Conservation (phyloP, 352 stramenopile genomes). For the Globisporangium megalacanthum region DNA sequence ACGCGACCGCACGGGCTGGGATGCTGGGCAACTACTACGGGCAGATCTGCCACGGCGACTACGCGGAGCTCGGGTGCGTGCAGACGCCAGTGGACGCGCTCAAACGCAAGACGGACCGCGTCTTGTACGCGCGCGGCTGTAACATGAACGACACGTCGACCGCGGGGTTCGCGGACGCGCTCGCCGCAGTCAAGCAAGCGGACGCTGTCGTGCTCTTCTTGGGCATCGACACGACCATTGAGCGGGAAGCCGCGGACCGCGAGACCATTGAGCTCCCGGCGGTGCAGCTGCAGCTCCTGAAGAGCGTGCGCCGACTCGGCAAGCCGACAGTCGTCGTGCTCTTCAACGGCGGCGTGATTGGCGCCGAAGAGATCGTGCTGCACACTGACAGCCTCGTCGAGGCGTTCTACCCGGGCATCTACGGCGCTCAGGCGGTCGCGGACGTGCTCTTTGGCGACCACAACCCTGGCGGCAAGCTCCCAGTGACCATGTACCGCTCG, state of each 20-base stretch:
- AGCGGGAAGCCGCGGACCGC: slow-evolving; percentile 69
- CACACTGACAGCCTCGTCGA: slow-evolving; percentile 64
- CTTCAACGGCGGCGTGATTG: slow-evolving; percentile 83
- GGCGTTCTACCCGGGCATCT: slow-evolving; percentile 82
- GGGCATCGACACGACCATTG: slow-evolving; percentile 78
- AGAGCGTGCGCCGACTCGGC: slow-evolving; percentile 44
- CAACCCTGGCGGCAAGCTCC: slow-evolving; percentile 77
- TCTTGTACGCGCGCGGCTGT: slow-evolving; percentile 34
- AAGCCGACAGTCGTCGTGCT: slow-evolving; percentile 82
- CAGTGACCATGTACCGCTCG: slow-evolving; percentile 84
- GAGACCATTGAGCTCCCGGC: slow-evolving; percentile 64
- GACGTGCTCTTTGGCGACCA: slow-evolving; percentile 81
- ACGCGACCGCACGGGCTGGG: slow-evolving; percentile 46
- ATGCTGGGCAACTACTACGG: slow-evolving; percentile 86
- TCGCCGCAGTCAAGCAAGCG: slow-evolving; percentile 26
- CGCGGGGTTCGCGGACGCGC: slow-evolving; percentile 39
- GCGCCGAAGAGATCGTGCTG: slow-evolving; percentile 62
- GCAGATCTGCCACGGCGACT: slow-evolving; percentile 78
- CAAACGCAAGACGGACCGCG: slow-evolving; percentile 26
- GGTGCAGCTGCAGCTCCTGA: slow-evolving; percentile 74
- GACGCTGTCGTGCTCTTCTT: slow-evolving; percentile 75
- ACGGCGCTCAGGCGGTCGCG: slow-evolving; percentile 68
- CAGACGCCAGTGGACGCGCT: slow-evolving; percentile 72
- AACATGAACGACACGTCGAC: slow-evolving; percentile 67
- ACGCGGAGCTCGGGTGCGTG: slow-evolving; percentile 57